Conservation (phyloP, 2,329 filamentous ascomycete species). For the Pyrenophora teres region DNA sequence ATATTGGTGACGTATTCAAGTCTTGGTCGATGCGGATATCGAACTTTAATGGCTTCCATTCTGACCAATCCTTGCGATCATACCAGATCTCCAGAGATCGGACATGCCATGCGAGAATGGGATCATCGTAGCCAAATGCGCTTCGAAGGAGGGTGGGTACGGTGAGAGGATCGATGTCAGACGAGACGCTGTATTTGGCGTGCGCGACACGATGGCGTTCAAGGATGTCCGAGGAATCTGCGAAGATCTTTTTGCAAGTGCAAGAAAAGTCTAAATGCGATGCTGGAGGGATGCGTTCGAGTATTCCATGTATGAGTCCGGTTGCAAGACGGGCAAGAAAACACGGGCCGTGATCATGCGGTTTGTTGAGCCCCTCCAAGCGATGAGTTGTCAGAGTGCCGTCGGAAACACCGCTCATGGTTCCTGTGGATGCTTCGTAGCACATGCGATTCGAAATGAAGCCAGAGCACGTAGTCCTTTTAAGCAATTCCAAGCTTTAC, state of each 20-base stretch:
- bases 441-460: no score
- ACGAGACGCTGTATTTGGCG: slow-evolving; percentile 14
- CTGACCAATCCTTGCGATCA: slow-evolving; percentile 14
- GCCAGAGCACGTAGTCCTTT: no score
- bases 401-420: no score
- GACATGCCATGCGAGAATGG: slow-evolving; percentile 18
- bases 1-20: not conserved
- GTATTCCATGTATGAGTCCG: slow-evolving; percentile 12
- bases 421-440: no score
- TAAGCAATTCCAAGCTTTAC: no score
- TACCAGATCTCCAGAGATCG: slow-evolving; percentile 18
- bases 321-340: no score
- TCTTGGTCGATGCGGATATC: slow-evolving; percentile 1
- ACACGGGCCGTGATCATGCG: no score
- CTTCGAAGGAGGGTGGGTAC: slow-evolving; percentile 18
- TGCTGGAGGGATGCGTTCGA: slow-evolving; percentile 11
- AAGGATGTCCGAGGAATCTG: slow-evolving; percentile 8
- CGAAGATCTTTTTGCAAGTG: slow-evolving; percentile 12
- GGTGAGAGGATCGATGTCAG: slow-evolving; percentile 14
- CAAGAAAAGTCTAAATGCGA: slow-evolving; percentile 16
- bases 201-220: slow-evolving; percentile 16
- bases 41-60: slow-evolving; percentile 14
- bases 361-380: no score
- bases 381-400: no score
- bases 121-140: slow-evolving; percentile 12